Evolutionary conservation across 441 rosid species (phyloP), one percentile per base, ranked within the genome.

Genomic region (Mallotus japonicus): DNA sequence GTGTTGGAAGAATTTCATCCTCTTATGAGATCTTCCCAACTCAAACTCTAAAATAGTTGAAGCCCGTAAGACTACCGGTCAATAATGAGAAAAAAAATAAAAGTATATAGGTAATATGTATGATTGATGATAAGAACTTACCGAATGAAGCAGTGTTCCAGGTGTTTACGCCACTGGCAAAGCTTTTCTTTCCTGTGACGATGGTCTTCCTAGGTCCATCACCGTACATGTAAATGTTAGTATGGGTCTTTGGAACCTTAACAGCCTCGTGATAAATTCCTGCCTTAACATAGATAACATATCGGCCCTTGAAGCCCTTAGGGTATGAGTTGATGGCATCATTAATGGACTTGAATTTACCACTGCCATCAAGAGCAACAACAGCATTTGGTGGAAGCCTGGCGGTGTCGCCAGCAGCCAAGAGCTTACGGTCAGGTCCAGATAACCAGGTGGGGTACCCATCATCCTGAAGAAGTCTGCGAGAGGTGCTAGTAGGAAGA

Each of bases 141-240:
- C 83, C 71, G 24, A 80, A 74, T 17, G 81, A 70, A 34, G 83
- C 83, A 3, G 83, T 80, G 51, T 71, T 77, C 71, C 75, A 80
- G 54, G 83, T 80, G 67, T 73, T 74, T 7, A 80, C 2, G 13
- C 83, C 83, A 19, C 72, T 44, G 3, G 78, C 66, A n/a, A 70
- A 80, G 70, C 70, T 80, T 73, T 71, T 77, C 67, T 77, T 72
- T 37, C 81, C 83, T 1, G 83, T 80, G 72, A 80, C 22, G 14
- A 80, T 74, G 72, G 78, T 70, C 71, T 46, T 74, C 72, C 80
- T 67, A 20, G 83, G 77, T 49, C 83, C 83, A 47, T 80, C 83
- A 42, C 83, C 83, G 17, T 77, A 80, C 78, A 80, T 74, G 66
- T 58, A 57, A 57, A 80, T 61, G 28, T 71, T 80, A 12, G 65